A percentile compares a stretch with the other conserved stretches of the same genome.
These are phyloP conservation scores for Meira miltonrushii DNA, from an alignment of 1,284 basidiomycete species.

Conservation along the genomic window DNA sequence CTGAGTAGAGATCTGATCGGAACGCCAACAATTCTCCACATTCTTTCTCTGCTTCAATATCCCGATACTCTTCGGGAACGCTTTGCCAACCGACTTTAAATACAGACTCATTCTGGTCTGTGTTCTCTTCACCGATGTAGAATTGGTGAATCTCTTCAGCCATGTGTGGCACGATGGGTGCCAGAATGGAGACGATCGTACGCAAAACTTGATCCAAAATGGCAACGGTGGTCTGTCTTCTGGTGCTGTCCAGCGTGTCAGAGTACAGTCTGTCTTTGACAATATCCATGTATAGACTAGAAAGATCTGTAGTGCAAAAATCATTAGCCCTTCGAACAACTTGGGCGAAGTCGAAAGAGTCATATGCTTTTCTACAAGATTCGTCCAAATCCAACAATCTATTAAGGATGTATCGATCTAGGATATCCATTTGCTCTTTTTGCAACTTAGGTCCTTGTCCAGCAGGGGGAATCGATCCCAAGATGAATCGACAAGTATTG, in stretches of 20 bases:
- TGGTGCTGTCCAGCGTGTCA: slow-evolving; percentile 58
- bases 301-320: slow-evolving; percentile 58
- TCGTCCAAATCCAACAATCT: slow-evolving; percentile 71
- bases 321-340: slow-evolving; percentile 55
- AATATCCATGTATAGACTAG: slow-evolving; percentile 74
- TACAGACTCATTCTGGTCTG: slow-evolving; percentile 16
- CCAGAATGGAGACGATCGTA: slow-evolving; percentile 68
- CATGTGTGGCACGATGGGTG: slow-evolving; percentile 83
- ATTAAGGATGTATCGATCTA: slow-evolving; percentile 70
- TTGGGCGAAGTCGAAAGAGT: slow-evolving; percentile 70
- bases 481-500: slow-evolving; percentile 80
- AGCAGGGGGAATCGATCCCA: slow-evolving; percentile 63
- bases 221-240: slow-evolving; percentile 65
- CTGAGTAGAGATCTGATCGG: slow-evolving; percentile 20
- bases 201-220: slow-evolving; percentile 71
- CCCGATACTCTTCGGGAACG: slow-evolving; percentile 19
- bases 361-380: slow-evolving; percentile 66
- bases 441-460: slow-evolving; percentile 14
- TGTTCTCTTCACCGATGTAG: slow-evolving; percentile 23
- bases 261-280: slow-evolving; percentile 88
- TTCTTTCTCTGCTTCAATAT: slow-evolving; percentile 15
- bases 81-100: slow-evolving; percentile 38
- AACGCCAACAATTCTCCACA: slow-evolving; percentile 21
- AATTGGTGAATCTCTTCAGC: slow-evolving; percentile 79
- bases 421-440: slow-evolving; percentile 11